These are phyloP conservation scores for Penicillium sp. DNA, from an alignment of 2,329 filamentous ascomycete genomes.

Conservation along the genomic window DNA sequence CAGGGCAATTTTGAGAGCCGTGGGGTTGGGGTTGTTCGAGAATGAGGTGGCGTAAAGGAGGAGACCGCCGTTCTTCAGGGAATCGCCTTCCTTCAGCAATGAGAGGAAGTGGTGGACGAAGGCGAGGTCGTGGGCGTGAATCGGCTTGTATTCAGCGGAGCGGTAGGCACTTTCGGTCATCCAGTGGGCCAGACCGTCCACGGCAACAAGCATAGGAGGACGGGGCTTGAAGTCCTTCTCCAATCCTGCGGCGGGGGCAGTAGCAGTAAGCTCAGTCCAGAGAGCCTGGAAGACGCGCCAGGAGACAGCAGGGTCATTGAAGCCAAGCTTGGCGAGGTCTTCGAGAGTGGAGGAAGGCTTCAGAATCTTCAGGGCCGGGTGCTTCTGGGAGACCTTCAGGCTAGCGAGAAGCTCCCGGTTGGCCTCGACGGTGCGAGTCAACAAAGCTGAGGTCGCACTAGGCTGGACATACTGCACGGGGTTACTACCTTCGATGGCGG, in stretches of 20 bases:
- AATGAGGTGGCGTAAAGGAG: conserved; percentile 71
- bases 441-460: conserved; percentile 69
- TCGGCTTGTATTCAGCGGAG: conserved; percentile 64
- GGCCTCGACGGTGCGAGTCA: conserved; percentile 69
- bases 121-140: conserved; percentile 83
- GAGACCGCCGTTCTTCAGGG: conserved; percentile 70
- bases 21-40: conserved; percentile 65
- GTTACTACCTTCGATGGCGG: conserved; percentile 58
- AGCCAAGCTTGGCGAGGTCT: conserved; percentile 65
- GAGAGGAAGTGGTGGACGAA: conserved; percentile 73
- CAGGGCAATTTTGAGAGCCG: conserved; percentile 68
- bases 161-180: conserved; percentile 78
- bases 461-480: conserved; percentile 70
- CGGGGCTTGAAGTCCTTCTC: conserved; percentile 48
- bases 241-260: conserved; percentile 43
- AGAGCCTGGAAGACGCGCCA: conserved; percentile 79
- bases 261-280: conserved; percentile 71
- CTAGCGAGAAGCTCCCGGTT: conserved; percentile 64
- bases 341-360: conserved; percentile 61
- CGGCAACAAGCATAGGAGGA: conserved; percentile 67
- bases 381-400: conserved; percentile 51
- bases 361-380: conserved; percentile 60
- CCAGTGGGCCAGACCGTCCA: conserved; percentile 78
- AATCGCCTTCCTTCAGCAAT: conserved; percentile 52
- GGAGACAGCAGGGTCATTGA: conserved; percentile 71